Percentiles rank a stretch among this genome's conserved stretches.
These are phyloP conservation scores for Coemansia sp. DNA, from an alignment of 192 early-diverging fungal genomes.

Conservation along the genomic window DNA sequence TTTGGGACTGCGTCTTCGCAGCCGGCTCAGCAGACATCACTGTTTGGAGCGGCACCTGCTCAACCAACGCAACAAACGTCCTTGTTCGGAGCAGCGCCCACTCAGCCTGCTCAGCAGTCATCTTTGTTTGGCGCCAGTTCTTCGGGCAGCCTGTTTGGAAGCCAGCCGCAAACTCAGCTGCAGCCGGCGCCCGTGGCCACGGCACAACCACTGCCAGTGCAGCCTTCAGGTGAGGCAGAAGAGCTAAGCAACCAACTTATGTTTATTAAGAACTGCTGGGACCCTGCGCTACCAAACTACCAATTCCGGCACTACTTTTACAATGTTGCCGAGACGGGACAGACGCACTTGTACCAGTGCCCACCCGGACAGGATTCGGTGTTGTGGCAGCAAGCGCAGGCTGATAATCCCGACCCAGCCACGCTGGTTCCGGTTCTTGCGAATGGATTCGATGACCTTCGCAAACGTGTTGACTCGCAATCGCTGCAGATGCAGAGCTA, in stretches of 20 bases:
- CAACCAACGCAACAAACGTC: slow-evolving; percentile 16
- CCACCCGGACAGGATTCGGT: slow-evolving; percentile 64
- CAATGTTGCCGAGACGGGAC: slow-evolving; percentile 86
- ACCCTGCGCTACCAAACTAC: slow-evolving; percentile 71
- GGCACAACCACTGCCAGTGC: slow-evolving; percentile 13
- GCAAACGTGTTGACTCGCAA: slow-evolving; percentile 81
- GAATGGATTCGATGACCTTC: slow-evolving; percentile 84
- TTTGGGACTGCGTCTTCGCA: slow-evolving; percentile 19
- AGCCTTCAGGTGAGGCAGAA: slow-evolving; percentile 24
- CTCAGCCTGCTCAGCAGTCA: background rate
- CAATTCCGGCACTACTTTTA: slow-evolving; percentile 95
- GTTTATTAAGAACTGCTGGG: slow-evolving; percentile 71
- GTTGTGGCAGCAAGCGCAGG: slow-evolving; percentile 79
- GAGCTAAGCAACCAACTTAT: slow-evolving; percentile 62
- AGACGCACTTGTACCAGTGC: slow-evolving; percentile 73
- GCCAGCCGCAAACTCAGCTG: slow-evolving; percentile 4
- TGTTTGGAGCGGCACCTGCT: slow-evolving; percentile 11
- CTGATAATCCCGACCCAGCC: slow-evolving; percentile 83
- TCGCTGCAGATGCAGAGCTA: slow-evolving; percentile 65
- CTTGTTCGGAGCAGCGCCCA: slow-evolving; percentile 22
- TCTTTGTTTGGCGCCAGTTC: background rate
- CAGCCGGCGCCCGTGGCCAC: slow-evolving; percentile 11
- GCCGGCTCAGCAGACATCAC: slow-evolving; percentile 7
- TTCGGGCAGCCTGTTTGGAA: slow-evolving; percentile 8
- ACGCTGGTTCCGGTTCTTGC: slow-evolving; percentile 91